These are phyloP conservation scores for Parmelia sp. DNA, from an alignment of 495 filamentous ascomycete species.

Conservation along the genomic window DNA sequence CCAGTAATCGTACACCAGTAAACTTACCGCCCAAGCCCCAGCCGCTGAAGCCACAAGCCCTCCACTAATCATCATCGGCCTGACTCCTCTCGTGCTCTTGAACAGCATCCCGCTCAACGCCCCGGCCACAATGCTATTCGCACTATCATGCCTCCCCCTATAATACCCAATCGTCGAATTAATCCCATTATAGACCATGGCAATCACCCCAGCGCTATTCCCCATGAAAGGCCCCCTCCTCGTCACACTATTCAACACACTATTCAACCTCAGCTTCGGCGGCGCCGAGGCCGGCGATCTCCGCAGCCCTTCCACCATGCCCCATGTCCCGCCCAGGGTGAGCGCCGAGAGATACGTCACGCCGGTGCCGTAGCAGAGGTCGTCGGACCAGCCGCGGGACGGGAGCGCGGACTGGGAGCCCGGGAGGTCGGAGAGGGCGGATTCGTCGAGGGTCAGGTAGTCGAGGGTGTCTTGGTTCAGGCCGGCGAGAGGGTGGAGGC, in stretches of 20 bases:
- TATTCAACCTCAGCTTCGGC: conserved; percentile 86
- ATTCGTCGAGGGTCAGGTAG: conserved; percentile 90
- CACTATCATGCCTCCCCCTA: conserved; percentile 83
- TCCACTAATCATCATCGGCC: conserved; percentile 89
- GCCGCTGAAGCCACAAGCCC: conserved; percentile 79
- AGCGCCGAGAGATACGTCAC: conserved; percentile 84
- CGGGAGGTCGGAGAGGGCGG: conserved; percentile 79
- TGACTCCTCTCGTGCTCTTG: conserved; percentile 84
- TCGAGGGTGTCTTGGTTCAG: conserved; percentile 87
- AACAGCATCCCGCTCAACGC: conserved; percentile 86
- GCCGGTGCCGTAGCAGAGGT: conserved; percentile 95
- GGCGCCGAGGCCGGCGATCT: conserved; percentile 65
- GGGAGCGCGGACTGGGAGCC: conserved; percentile 80
- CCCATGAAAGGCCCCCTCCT: conserved; percentile 92
- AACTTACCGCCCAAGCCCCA: conserved; percentile 80
- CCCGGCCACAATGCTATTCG: conserved; percentile 81
- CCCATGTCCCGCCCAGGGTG: conserved; percentile 85
- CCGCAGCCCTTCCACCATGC: conserved; percentile 76
- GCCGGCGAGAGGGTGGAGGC: conserved; percentile 89
- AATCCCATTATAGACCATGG: conserved; percentile 88
- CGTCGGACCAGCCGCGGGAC: conserved; percentile 93
- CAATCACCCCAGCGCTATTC: conserved; percentile 89
- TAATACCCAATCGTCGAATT: conserved; percentile 85
- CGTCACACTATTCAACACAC: conserved; percentile 87
- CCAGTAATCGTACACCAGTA: conserved; percentile 1